Evolutionary conservation across 345 rosid species (phyloP), one percentile per base, ranked within the genome.

Genomic region (Litchi chinensis): DNA sequence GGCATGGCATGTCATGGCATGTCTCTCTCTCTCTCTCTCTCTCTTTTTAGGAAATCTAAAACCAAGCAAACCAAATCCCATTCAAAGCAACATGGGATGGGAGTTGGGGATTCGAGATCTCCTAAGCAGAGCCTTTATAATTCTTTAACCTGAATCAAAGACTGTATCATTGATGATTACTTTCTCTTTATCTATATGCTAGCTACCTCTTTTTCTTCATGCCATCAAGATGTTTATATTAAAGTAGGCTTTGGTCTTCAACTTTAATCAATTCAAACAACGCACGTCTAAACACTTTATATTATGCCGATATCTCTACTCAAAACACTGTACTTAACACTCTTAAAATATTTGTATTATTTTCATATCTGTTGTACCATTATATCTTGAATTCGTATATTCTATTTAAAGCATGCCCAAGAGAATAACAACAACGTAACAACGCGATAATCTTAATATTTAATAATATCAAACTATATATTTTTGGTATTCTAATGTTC

Each of bases 71-170:
- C 68, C 81, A 66, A 74, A 85, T 78, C 79, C 77, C 80, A 76
- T 78, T 73, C 79, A 65, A 64, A 80, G 79, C 83, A 83, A 82
- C 86, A 80, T 83, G 77, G 83, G 85, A 83, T 78, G 82, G 76
- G 79, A 77, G 76, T 26, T 76, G 79, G 77, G 81, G 82, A 87
- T 83, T 81, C 81, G 78, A 83, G 83, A 83, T 81, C 83, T 76
- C 84, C 68, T 73, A 73, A 65, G 24, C 75, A 79, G 73, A 48
- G 77, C 48, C 48, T n/a, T 81, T 70, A 48, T 18, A 68, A 71
- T 88, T 70, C 71, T 82, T 86, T 77, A 82, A 76, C 54, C 40
- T 22, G n/a, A 77, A 83, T 79, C 73, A 79, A 87, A 39, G 46
- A 69, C 76, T 65, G 68, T 70, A 59, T 79, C 52, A 70, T 65